Conservation (phyloP, 1,139 yeast genomes). For the Debaryomyces subglobosus region DNA sequence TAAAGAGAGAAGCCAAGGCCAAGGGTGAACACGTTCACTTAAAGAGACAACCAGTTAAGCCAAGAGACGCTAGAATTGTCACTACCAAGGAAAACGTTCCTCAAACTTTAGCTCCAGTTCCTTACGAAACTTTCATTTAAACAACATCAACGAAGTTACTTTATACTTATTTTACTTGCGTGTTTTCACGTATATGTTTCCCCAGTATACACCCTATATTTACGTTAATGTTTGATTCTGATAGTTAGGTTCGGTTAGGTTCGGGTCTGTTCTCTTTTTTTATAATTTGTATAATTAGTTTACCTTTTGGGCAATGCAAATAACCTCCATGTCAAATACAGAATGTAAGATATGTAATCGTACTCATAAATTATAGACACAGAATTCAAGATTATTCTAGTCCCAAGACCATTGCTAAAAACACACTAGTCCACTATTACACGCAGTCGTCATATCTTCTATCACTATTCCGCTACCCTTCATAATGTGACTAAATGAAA, state of each 20-base stretch:
- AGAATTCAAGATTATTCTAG: conserved; percentile 13
- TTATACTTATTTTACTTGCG: conserved; percentile 6
- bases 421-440: neutral
- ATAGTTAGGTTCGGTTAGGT: conserved; percentile 10
- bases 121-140: conserved; percentile 99
- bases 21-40: conserved; percentile 88
- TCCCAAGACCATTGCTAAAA: neutral
- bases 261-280: conserved; percentile 11
- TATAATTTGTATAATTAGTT: conserved; percentile 21
- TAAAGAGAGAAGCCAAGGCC: conserved; percentile 92
- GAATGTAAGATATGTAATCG: conserved; percentile 16
- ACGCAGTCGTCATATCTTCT: conserved; percentile 15
- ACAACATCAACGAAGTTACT: conserved; percentile 13
- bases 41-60: conserved; percentile 98
- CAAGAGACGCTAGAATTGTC: conserved; percentile 90
- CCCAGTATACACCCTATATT: conserved; percentile 6
- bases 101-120: conserved; percentile 98
- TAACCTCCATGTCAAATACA: conserved; percentile 5
- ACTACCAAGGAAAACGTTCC: conserved; percentile 80
- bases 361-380: conserved; percentile 12
- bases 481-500: neutral
- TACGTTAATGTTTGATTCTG: conserved; percentile 11
- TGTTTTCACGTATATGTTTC: neutral
- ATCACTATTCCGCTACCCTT: conserved; percentile 15
- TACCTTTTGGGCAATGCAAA: conserved; percentile 16